Evolutionary conservation across 306 rosid species (phyloP).

Genomic region (Hippophae tibetana): DNA sequence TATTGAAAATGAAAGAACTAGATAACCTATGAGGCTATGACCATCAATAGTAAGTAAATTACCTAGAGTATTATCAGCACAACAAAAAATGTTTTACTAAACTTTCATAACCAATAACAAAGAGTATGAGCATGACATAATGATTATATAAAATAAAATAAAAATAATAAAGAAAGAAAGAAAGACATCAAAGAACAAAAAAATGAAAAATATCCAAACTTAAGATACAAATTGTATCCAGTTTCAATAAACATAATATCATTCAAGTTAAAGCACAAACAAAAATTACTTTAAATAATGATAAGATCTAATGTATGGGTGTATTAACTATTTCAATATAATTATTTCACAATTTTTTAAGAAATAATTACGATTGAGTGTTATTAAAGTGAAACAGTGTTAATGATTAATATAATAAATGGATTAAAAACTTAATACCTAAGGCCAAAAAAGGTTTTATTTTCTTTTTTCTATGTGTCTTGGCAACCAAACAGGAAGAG

Average conservation of each 20-base stretch:
- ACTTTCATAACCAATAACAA: no score
- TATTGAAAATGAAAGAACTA: no score
- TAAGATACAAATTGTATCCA: slow-evolving; percentile 28
- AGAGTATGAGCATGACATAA: background rate
- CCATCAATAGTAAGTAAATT: no score
- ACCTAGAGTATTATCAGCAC: no score
- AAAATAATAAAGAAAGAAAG: no score
- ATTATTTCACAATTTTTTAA: background rate
- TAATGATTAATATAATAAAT: background rate
- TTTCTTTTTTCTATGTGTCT: no score
- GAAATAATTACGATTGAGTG: background rate
- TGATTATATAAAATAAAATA: background rate
- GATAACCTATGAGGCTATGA: no score
- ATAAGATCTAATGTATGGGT: background rate
- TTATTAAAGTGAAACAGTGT: no score
- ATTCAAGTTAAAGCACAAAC: slow-evolving; percentile 28
- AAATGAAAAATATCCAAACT: slow-evolving; percentile 19
- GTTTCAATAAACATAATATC: slow-evolving; percentile 29
- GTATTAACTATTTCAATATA: background rate
- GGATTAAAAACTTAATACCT: no score
- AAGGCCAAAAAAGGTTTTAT: no score
- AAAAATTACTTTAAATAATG: background rate
- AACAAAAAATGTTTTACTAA: no score
- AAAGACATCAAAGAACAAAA: background rate
- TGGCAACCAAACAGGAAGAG: no score